Conservation (phyloP, 768 basidiomycete genomes). For the Tricholoma furcatifolium region DNA sequence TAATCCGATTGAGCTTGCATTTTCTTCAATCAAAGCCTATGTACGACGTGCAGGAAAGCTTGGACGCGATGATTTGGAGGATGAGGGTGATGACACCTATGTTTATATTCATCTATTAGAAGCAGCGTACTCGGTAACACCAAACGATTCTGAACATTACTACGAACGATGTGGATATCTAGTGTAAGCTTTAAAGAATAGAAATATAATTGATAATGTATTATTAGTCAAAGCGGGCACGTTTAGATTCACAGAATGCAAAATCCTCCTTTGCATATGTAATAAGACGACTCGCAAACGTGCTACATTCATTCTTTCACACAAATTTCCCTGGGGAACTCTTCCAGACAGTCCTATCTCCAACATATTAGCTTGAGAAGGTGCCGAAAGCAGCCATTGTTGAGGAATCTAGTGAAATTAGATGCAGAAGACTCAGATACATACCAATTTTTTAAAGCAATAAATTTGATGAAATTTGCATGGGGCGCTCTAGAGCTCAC, state of each 20-base stretch:
- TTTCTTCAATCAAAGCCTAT: constrained; percentile 25
- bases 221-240: too few species aligned
- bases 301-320: too few species aligned
- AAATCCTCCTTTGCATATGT: too few species aligned
- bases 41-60: constrained; percentile 11
- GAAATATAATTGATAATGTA: background rate
- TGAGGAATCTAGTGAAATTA: background rate
- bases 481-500: background rate
- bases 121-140: constrained; percentile 19
- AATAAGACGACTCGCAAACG: too few species aligned
- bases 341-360: too few species aligned
- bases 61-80: constrained; percentile 7
- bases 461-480: background rate
- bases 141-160: constrained; percentile 18
- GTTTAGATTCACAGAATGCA: background rate
- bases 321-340: too few species aligned
- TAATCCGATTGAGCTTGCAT: constrained; percentile 35
- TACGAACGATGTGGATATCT: constrained; percentile 23
- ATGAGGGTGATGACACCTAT: constrained; percentile 15
- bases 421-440: too few species aligned
- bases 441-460: too few species aligned
- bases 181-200: background rate
- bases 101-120: constrained; percentile 19
- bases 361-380: too few species aligned
- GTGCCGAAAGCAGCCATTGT: too few species aligned